Percentiles rank a stretch among this genome's conserved stretches.
These are phyloP conservation scores for Solidago caesia DNA, from an alignment of 129 eudicot genomes.

Conservation along the genomic window DNA sequence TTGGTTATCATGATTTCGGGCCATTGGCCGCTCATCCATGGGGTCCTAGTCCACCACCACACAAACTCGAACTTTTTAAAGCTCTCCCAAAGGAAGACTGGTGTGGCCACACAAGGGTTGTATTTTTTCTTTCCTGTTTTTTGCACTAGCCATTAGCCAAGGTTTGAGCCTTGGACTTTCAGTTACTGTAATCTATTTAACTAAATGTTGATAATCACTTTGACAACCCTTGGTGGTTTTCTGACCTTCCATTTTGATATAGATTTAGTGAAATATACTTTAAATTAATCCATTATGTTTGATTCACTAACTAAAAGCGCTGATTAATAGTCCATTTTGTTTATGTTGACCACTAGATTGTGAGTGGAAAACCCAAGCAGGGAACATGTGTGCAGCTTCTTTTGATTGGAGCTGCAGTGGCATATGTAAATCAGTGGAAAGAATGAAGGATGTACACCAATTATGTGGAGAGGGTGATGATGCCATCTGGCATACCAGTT, in stretches of 20 bases:
- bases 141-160: no score
- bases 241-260: not conserved
- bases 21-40: no score
- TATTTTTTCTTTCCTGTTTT: no score
- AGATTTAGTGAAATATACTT: not conserved
- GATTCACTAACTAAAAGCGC: constrained; percentile 14
- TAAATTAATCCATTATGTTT: constrained; percentile 16
- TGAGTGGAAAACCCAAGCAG: constrained; percentile 78
- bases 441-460: constrained; percentile 70
- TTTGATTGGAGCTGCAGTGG: constrained; percentile 97
- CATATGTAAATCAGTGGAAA: constrained; percentile 71
- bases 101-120: no score
- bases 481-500: constrained; percentile 64
- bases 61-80: no score
- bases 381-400: constrained; percentile 76
- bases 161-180: no score
- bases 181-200: no score
- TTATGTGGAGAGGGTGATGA: constrained; percentile 75
- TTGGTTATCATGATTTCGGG: no score
- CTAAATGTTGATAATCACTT: no score
- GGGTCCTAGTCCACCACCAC: no score
- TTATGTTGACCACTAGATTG: constrained; percentile 47
- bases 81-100: no score
- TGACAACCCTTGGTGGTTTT: not conserved
- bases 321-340: constrained; percentile 12